Conservation (phyloP, 2,329 filamentous ascomycete species). For the Allantophomopsis lycopodina region DNA sequence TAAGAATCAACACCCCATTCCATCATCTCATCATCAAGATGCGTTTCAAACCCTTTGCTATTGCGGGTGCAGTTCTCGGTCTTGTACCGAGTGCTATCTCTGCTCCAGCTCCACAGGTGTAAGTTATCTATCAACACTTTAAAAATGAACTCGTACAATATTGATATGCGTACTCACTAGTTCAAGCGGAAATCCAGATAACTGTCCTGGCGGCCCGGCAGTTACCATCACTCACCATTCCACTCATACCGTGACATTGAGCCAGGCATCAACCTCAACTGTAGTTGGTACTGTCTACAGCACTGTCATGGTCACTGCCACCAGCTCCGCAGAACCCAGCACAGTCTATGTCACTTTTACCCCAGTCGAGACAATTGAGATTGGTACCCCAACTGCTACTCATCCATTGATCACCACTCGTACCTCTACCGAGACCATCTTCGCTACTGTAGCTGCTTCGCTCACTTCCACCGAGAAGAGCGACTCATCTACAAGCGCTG, state of each 20-base stretch:
- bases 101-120: constrained; percentile 8
- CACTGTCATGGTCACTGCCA: background rate
- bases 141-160: too few species aligned
- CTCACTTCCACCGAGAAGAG: background rate
- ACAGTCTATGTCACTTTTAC: background rate
- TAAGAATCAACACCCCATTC: background rate
- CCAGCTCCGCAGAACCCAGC: background rate
- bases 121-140: constrained; percentile 3
- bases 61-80: constrained; percentile 4
- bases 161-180: too few species aligned
- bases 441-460: background rate
- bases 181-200: too few species aligned
- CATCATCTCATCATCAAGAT: constrained; percentile 8
- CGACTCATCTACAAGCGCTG: background rate
- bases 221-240: background rate
- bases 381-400: background rate
- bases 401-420: background rate
- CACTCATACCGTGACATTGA: background rate
- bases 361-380: background rate
- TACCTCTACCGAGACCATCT: background rate
- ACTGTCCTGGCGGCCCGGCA: background rate
- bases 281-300: background rate
- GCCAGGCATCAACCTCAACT: background rate
- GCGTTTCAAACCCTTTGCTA: constrained; percentile 6
- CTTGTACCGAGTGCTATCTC: constrained; percentile 7